These are phyloP conservation scores for Skeletonema costatum DNA, from an alignment of 108 stramenopile species.

Conservation along the genomic window DNA sequence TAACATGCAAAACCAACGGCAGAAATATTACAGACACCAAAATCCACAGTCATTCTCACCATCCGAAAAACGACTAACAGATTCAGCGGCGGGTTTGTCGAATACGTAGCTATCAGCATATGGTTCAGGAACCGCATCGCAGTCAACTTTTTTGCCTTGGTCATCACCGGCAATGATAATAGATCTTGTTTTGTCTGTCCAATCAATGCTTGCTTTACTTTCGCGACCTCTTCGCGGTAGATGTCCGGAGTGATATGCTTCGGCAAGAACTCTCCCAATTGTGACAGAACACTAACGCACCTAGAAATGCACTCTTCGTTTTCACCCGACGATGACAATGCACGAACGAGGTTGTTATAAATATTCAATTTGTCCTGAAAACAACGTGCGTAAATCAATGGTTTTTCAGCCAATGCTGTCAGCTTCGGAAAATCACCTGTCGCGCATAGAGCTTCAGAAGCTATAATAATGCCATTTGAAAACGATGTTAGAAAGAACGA, in stretches of 20 bases:
- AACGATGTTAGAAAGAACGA: neutral
- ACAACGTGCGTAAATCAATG: slow-evolving; percentile 17
- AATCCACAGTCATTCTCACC: slow-evolving; percentile 41
- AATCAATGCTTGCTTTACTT: slow-evolving; percentile 18
- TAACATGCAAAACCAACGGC: slow-evolving; percentile 40
- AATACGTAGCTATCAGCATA: slow-evolving; percentile 19
- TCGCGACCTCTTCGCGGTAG: slow-evolving; percentile 1
- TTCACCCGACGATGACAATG: slow-evolving; percentile 11
- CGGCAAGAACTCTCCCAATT: slow-evolving; percentile 35
- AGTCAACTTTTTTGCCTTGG: slow-evolving; percentile 31
- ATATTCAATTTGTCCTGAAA: slow-evolving; percentile 43
- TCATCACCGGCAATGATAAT: slow-evolving; percentile 32
- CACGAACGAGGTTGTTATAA: slow-evolving; percentile 33
- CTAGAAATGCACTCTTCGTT: slow-evolving; percentile 29
- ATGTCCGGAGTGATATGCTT: slow-evolving; percentile 10
- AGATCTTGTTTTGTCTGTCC: slow-evolving; percentile 18
- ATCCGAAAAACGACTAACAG: slow-evolving; percentile 46
- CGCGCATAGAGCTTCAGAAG: slow-evolving; percentile 44
- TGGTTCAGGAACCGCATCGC: slow-evolving; percentile 55
- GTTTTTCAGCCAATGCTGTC: slow-evolving; percentile 9
- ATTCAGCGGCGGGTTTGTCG: slow-evolving; percentile 8
- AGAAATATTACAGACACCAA: slow-evolving; percentile 25
- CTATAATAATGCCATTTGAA: neutral
- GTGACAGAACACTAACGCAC: slow-evolving; percentile 31
- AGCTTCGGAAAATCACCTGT: slow-evolving; percentile 35